These are phyloP conservation scores for Gnomoniopsis sp. DNA, from an alignment of 2,329 filamentous ascomycete species.

Conservation along the genomic window DNA sequence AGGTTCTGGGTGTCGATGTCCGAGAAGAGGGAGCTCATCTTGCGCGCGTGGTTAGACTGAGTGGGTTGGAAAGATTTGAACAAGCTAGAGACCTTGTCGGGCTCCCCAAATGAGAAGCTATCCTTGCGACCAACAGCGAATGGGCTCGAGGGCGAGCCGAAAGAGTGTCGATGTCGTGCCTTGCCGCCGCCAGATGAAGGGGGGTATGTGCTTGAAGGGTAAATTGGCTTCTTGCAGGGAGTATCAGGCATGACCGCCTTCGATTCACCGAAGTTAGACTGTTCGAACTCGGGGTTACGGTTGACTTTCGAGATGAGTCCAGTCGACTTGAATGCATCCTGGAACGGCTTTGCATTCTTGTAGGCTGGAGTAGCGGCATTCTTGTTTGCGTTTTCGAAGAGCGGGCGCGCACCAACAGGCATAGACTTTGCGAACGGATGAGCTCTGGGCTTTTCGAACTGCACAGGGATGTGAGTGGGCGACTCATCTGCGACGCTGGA, in stretches of 20 bases:
- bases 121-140: slow-evolving; percentile 40
- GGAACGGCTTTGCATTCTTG: slow-evolving; percentile 72
- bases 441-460: slow-evolving; percentile 49
- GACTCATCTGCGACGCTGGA: slow-evolving; percentile 75
- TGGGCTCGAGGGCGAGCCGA: slow-evolving; percentile 77
- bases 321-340: slow-evolving; percentile 88
- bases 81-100: slow-evolving; percentile 61
- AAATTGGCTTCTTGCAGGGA: slow-evolving; percentile 83
- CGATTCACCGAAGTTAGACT: slow-evolving; percentile 42
- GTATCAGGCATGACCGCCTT: slow-evolving; percentile 84
- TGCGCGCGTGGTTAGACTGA: slow-evolving; percentile 42
- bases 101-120: slow-evolving; percentile 48
- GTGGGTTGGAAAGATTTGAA: slow-evolving; percentile 67
- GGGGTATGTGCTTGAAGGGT: slow-evolving; percentile 65
- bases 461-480: slow-evolving; percentile 58
- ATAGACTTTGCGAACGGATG: slow-evolving; percentile 69
- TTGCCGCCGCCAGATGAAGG: slow-evolving; percentile 55
- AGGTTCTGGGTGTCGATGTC: slow-evolving; percentile 48
- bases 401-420: slow-evolving; percentile 58
- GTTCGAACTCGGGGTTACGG: slow-evolving; percentile 67
- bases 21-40: slow-evolving; percentile 66
- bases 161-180: slow-evolving; percentile 66
- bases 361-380: slow-evolving; percentile 74
- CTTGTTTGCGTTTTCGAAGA: slow-evolving; percentile 45
- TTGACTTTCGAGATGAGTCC: slow-evolving; percentile 94